Evolutionary conservation across 176 grass and related monocot genomes (phyloP), one percentile per base, ranked within the genome.

Genomic region (Carex scoparia): DNA sequence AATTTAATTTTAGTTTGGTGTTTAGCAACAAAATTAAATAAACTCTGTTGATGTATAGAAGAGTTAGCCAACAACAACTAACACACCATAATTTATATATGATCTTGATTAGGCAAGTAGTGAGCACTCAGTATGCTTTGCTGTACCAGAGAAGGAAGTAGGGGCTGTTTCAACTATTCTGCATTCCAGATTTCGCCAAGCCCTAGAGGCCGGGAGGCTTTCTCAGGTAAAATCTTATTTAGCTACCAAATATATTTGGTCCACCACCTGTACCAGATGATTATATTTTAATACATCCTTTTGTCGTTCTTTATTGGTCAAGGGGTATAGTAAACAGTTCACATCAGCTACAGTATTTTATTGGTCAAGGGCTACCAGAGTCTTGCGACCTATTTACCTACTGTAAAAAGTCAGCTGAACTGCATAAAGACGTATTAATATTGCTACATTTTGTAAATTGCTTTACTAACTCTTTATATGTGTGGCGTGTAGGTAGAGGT

Each of bases 41-140:
- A 63, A 61, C 58, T 55, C 11, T 44, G 13, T 77, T 59, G 5
- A 69, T 81, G 10, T 81, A 71, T 83, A 65, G 1, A 15, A 63
- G 16, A 78, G 65, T 84, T 68, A 48, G 12, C 2, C 38, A 2
- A 69, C 51, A 46, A 37, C 31, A 59, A 68, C 30, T 81, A 42
- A 61, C 67, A 85, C 69, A 81, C 9, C 54, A 75, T 75, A 76
- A 27, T 30, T 42, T 65, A 69, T 59, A 42, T 13, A 15, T 28
- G 59, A 81, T 49, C 46, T 69, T 56, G 37, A 71, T 59, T 79
- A 98, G 95, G 95, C 93, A 80, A 98, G 95, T 89, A 98, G 95
- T 56, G 95, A 98, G 87, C 95, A 98, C 64, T 98, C 95, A 1
- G 65, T 98, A 90, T 98, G 95, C 86, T 95, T 98, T 94, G 95